Evolutionary conservation across 257 asterid species (phyloP), one percentile per base, ranked within the genome.

Genomic region (Gentiana dahurica): DNA sequence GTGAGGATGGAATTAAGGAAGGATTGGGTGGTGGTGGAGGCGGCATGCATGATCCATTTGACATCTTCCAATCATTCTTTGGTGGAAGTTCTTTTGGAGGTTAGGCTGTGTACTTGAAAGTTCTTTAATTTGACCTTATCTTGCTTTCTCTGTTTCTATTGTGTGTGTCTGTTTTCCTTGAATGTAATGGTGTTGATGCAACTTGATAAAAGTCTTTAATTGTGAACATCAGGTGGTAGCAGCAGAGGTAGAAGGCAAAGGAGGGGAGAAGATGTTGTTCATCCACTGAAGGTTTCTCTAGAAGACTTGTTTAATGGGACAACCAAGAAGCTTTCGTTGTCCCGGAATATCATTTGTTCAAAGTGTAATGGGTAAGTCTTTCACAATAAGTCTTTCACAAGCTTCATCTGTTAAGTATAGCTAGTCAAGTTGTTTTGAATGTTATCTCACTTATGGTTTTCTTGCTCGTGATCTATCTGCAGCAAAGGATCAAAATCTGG

Each of bases 181-280:
- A 24, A 24, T 24, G 24, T 24, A 24, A 24, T 24, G 24, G 24
- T 24, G 24, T 24, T 24, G 24, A 24, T 24, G 24, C 24, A 24
- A 24, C 24, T 24, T 24, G 24, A 24, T 24, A 24, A 24, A 24
- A 24, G 24, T 24, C 24, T 24, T 24, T 24, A 7, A 3, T 63
- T 47, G 13, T 62, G 45, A 57, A 43, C 4, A 61, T 37, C 74
- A 83, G 89, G 86, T 47, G 81, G 91, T 54, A 72, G 93, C 49
- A 64, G 84, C 36, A 68, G 89, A 72, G 89, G 94, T 10, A 63
- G 84, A n/a, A 84, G 94, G 66, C 84, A 84, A 55, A 78, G 86
- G 63, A 63, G 84, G 70, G 89, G 94, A 45, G 86, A 81, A 35
- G 89, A 84, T 62, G 84, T 84, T 0, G 86, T 84, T 1, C 94